phyloP scores from a whole-genome alignment of 129 eudicot species.

The Sambucus nigra region DNA sequence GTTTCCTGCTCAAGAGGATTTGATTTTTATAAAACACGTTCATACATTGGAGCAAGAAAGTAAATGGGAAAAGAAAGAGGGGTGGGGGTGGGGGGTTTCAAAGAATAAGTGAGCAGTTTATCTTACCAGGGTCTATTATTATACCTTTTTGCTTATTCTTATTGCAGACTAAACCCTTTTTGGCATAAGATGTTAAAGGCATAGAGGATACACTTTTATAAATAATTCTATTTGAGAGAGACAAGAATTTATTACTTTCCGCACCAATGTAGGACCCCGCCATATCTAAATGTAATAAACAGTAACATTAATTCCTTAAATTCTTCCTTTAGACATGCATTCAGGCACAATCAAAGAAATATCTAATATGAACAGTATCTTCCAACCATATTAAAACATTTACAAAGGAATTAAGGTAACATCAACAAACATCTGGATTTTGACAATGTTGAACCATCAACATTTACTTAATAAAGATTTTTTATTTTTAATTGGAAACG shows the following conservation, averaged over 20 bases:
- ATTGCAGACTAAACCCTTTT: constrained; percentile 60
- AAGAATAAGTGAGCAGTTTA: not conserved
- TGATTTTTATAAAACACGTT: constrained; percentile 7
- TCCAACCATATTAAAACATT: not conserved
- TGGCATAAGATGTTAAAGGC: constrained; percentile 72
- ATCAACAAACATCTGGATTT: not conserved
- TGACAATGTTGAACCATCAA: too few relatives aligned
- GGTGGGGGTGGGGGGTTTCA: constrained; percentile 1
- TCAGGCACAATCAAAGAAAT: constrained; percentile 2
- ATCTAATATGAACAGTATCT: not conserved
- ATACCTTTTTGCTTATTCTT: constrained; percentile 92
- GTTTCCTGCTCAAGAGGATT: constrained; percentile 58
- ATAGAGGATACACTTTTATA: constrained; percentile 88
- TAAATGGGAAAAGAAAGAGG: not conserved
- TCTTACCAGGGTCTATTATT: not conserved
- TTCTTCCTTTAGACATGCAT: constrained; percentile 14
- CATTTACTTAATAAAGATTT: too few relatives aligned
- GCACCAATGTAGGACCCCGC: constrained; percentile 93
- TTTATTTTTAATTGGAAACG: too few relatives aligned
- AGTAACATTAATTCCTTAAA: constrained; percentile 12
- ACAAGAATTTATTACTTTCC: constrained; percentile 78
- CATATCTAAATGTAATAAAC: constrained; percentile 61
- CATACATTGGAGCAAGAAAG: not conserved
- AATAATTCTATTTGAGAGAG: constrained; percentile 77
- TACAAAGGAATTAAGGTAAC: too few relatives aligned